Evolutionary conservation across 148 eudicot genomes (phyloP).

Genomic region (Rhododendron williamsianum): DNA sequence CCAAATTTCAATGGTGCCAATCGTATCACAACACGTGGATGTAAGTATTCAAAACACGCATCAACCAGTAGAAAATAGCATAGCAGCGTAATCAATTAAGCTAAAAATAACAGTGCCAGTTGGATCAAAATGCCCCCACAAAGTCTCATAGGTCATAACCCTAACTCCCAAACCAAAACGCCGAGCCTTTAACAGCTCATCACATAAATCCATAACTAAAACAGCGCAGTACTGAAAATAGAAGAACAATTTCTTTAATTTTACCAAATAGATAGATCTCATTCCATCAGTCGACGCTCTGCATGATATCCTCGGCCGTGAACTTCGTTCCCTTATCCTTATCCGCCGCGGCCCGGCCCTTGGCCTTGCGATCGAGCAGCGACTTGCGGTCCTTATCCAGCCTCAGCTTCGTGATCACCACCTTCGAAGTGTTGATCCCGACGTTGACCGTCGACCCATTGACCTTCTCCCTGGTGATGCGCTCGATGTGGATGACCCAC

Average conservation of each 20-base stretch:
- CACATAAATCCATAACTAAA: neutral
- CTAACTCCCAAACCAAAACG: neutral
- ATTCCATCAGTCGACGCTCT: slow-evolving; percentile 32
- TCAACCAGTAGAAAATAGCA: neutral
- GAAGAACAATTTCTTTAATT: neutral
- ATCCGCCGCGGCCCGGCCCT: slow-evolving; percentile 63
- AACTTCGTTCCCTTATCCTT: slow-evolving; percentile 73
- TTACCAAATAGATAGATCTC: neutral
- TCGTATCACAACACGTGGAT: neutral
- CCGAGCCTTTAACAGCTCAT: too few species aligned
- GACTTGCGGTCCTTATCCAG: slow-evolving; percentile 67
- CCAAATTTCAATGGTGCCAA: too few species aligned
- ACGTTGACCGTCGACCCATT: slow-evolving; percentile 68
- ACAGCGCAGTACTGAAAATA: neutral
- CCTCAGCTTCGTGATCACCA: slow-evolving; percentile 49
- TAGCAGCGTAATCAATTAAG: neutral
- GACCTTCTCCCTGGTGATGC: slow-evolving; percentile 69
- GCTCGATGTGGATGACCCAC: slow-evolving; percentile 47
- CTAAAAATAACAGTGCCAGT: neutral
- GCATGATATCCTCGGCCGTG: slow-evolving; percentile 54
- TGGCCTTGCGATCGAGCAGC: slow-evolving; percentile 59
- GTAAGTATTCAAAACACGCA: neutral
- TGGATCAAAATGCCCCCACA: neutral
- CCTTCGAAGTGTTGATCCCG: slow-evolving; percentile 48
- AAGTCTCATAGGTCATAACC: neutral